Conservation (phyloP, 352 stramenopile genomes). For the Plasmopara muralis region DNA sequence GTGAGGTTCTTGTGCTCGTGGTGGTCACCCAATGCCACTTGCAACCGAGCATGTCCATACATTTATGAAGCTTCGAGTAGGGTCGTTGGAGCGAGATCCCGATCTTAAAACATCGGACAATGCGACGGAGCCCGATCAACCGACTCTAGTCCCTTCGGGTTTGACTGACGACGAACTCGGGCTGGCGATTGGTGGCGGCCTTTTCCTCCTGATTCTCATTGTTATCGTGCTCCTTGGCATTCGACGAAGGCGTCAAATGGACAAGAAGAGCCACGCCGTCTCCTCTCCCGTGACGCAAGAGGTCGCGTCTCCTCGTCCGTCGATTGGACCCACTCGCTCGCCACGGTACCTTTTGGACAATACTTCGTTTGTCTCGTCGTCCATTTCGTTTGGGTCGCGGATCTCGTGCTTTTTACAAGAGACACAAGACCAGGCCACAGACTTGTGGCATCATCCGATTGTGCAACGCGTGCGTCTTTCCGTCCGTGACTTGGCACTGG, state of each 20-base stretch:
- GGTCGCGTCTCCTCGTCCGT: no score
- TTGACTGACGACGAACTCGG: slow-evolving; percentile 21
- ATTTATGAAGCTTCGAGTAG: neutral
- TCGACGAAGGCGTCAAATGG: slow-evolving; percentile 7
- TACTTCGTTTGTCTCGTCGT: slow-evolving; percentile 11
- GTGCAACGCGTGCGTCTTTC: slow-evolving; percentile 14
- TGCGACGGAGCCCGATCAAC: slow-evolving; percentile 9
- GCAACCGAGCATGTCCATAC: no score
- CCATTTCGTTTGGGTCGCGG: slow-evolving; percentile 19
- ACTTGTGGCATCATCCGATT: slow-evolving; percentile 13
- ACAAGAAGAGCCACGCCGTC: no score
- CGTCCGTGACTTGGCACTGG: slow-evolving; percentile 19
- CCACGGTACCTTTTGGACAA: slow-evolving; percentile 12
- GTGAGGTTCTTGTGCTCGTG: no score
- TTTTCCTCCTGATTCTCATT: slow-evolving; percentile 17
- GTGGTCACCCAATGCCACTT: no score
- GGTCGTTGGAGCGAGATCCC: no score
- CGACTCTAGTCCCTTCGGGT: slow-evolving; percentile 6
- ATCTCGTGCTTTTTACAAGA: slow-evolving; percentile 10
- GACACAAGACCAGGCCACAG: no score
- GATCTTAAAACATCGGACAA: no score
- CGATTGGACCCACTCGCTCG: slow-evolving; percentile 1
- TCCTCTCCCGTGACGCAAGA: no score
- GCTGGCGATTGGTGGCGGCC: slow-evolving; percentile 15
- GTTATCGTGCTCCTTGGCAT: slow-evolving; percentile 19